Conservation (phyloP, 2,329 filamentous ascomycete species). For the Orbilia oligospora region DNA sequence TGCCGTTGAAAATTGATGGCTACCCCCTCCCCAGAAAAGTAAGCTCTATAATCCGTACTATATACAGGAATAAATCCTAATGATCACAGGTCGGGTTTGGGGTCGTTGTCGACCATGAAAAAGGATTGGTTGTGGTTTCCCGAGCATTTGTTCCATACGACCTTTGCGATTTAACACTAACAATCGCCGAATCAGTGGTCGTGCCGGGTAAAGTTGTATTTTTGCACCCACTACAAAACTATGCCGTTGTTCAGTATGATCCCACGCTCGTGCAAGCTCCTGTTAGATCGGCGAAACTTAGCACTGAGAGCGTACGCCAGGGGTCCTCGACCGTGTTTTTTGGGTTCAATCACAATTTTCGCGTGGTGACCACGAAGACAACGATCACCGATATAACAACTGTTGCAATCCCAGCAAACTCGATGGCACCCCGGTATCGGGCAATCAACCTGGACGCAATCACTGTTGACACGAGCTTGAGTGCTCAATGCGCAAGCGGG, state of each 20-base stretch:
- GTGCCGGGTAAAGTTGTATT: slow-evolving; percentile 95
- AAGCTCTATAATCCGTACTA: slow-evolving; percentile 1
- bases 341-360: slow-evolving; percentile 96
- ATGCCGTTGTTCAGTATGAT: slow-evolving; percentile 95
- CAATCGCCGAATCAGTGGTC: slow-evolving; percentile 95
- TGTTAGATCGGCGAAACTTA: slow-evolving; percentile 88
- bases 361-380: slow-evolving; percentile 93
- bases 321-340: slow-evolving; percentile 96
- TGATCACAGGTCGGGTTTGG: slow-evolving; percentile 81
- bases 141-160: slow-evolving; percentile 95
- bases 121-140: slow-evolving; percentile 94
- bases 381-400: slow-evolving; percentile 97
- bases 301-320: slow-evolving; percentile 86
- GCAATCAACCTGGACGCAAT: slow-evolving; percentile 97
- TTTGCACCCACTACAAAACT: slow-evolving; percentile 96
- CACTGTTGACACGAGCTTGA: slow-evolving; percentile 93
- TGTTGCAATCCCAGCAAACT: slow-evolving; percentile 94
- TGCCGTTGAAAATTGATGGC: slow-evolving; percentile 97
- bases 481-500: slow-evolving; percentile 91
- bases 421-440: slow-evolving; percentile 89
- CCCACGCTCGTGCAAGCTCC: slow-evolving; percentile 92
- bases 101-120: slow-evolving; percentile 95
- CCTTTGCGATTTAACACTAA: slow-evolving; percentile 94
- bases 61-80: background rate
- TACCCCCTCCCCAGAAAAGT: slow-evolving; percentile 90